Percentiles rank a stretch among this genome's conserved stretches.
Conservation (phyloP, 441 rosid species). For the Populus hybrid region DNA sequence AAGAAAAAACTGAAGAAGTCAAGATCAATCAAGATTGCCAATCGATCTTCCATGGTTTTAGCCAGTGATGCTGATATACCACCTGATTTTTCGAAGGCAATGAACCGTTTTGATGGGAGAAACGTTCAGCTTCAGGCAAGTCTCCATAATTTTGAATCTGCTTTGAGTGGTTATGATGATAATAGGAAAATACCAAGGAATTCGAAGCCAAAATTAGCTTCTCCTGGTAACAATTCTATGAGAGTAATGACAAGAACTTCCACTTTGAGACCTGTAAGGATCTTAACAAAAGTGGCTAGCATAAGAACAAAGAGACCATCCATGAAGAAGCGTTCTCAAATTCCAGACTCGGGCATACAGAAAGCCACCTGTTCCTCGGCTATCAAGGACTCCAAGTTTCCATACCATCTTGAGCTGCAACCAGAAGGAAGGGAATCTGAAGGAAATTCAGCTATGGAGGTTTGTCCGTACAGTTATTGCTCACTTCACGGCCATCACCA, state of each 20-base stretch:
- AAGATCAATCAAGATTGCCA: slow-evolving; percentile 36
- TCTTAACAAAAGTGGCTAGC: slow-evolving; percentile 41
- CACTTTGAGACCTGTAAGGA: slow-evolving; percentile 40
- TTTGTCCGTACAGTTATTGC: slow-evolving; percentile 76
- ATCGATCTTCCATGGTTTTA: slow-evolving; percentile 9
- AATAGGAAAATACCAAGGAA: slow-evolving; percentile 7
- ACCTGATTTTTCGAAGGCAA: slow-evolving; percentile 37
- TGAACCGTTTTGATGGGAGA: slow-evolving; percentile 38
- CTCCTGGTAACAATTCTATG: slow-evolving; percentile 33
- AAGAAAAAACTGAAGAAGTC: slow-evolving; percentile 45
- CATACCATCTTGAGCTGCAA: slow-evolving; percentile 34
- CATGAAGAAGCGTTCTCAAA: slow-evolving; percentile 2
- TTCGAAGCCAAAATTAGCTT: slow-evolving; percentile 10
- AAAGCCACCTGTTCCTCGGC: slow-evolving; percentile 81
- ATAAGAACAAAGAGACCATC: slow-evolving; percentile 29
- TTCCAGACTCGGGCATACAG: slow-evolving; percentile 28
- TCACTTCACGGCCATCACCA: slow-evolving; percentile 77
- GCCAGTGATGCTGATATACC: slow-evolving; percentile 19
- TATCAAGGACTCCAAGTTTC: slow-evolving; percentile 64
- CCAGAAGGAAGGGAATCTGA: slow-evolving; percentile 31
- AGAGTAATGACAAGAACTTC: slow-evolving; percentile 35
- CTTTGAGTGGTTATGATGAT: slow-evolving; percentile 24
- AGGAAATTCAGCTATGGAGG: slow-evolving; percentile 30
- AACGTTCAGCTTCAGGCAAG: slow-evolving; percentile 33
- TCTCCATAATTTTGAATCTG: slow-evolving; percentile 27